phyloP scores from a whole-genome alignment of 2,329 filamentous ascomycete genomes.

The Samsoniella hepiali region DNA sequence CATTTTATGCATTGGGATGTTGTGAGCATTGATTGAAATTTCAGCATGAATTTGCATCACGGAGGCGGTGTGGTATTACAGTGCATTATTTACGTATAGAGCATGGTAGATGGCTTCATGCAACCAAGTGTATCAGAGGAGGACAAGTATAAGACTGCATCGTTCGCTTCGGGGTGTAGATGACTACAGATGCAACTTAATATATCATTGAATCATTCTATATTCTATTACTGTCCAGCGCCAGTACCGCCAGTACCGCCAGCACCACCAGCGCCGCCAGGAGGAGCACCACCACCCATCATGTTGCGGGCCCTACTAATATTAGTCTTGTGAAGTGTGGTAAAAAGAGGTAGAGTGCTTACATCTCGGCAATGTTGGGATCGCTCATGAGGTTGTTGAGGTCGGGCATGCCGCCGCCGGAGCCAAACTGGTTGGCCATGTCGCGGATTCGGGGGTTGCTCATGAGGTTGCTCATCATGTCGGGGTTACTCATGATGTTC shows the following conservation, averaged over 20 bases:
- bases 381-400: conserved; percentile 84
- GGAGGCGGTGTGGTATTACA: background rate
- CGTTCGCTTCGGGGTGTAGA: background rate
- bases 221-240: conserved; percentile 21
- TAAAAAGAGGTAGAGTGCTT: conserved; percentile 41
- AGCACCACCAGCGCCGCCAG: conserved; percentile 24
- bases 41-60: background rate
- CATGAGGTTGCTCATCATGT: conserved; percentile 89
- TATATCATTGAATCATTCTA: background rate
- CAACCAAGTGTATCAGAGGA: background rate
- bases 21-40: background rate
- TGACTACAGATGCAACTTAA: background rate
- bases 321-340: background rate
- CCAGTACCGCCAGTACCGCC: conserved; percentile 29
- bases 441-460: conserved; percentile 84
- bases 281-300: conserved; percentile 39
- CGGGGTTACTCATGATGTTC: conserved; percentile 95
- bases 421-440: conserved; percentile 78
- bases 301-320: conserved; percentile 41
- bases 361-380: conserved; percentile 90
- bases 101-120: background rate
- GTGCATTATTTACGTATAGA: background rate
- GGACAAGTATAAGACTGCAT: background rate
- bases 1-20: background rate
- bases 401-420: conserved; percentile 85